Conservation (phyloP, 2,329 filamentous ascomycete species). For the Fusarium sp. region DNA sequence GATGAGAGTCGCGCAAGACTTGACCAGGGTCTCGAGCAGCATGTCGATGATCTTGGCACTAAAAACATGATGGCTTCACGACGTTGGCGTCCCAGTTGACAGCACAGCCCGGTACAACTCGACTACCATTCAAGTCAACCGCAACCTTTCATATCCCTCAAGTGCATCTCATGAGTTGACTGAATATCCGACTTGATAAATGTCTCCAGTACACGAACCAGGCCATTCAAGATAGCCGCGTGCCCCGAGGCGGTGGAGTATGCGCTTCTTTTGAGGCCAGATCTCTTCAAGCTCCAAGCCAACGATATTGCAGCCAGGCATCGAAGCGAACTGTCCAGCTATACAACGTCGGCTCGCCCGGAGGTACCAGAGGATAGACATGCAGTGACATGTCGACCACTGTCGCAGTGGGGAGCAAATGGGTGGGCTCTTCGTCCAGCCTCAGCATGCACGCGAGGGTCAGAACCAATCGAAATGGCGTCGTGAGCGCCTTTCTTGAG, state of each 20-base stretch:
- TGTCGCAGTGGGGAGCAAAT: constrained; percentile 22
- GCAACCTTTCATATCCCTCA: not conserved
- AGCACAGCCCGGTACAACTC: not conserved
- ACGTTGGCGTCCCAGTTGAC: not conserved
- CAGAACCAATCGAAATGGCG: constrained; percentile 28
- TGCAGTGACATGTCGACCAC: constrained; percentile 15
- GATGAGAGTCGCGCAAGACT: not conserved
- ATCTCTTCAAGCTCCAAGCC: not conserved
- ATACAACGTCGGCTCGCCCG: constrained; percentile 25
- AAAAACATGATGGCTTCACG: not conserved
- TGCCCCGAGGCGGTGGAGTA: not conserved
- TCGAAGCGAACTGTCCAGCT: not conserved
- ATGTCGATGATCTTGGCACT: not conserved
- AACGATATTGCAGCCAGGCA: constrained; percentile 1
- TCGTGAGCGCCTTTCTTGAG: constrained; percentile 15
- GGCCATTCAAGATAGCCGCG: not conserved
- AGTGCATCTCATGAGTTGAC: not conserved
- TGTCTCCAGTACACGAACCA: not conserved
- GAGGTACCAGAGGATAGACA: constrained; percentile 9
- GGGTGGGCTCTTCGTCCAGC: constrained; percentile 25
- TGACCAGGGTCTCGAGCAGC: not conserved
- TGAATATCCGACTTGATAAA: not conserved
- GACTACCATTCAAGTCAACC: not conserved
- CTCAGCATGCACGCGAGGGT: constrained; percentile 38
- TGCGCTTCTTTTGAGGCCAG: not conserved